phyloP scores from a whole-genome alignment of 441 rosid species.

The Adansonia gregorii region DNA sequence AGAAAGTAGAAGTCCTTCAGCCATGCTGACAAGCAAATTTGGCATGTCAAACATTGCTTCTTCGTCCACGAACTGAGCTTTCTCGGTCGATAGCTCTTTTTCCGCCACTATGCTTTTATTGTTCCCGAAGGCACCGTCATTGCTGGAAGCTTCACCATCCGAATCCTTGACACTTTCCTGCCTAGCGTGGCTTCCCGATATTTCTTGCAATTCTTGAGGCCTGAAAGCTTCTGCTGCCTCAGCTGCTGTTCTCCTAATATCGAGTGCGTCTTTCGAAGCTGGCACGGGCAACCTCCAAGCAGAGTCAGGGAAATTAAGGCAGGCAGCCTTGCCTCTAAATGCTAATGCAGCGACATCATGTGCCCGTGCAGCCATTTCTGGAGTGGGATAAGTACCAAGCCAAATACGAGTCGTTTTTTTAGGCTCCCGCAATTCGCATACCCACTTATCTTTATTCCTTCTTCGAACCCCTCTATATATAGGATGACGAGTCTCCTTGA shows the following conservation, averaged over 20 bases:
- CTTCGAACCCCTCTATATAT: conserved; percentile 69
- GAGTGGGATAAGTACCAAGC: conserved; percentile 48
- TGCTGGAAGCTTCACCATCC: conserved; percentile 32
- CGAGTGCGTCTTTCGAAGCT: conserved; percentile 45
- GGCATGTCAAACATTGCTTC: conserved; percentile 52
- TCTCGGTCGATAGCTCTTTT: not conserved
- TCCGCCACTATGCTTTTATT: not conserved
- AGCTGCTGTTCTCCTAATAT: conserved; percentile 51
- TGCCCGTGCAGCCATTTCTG: conserved; percentile 86
- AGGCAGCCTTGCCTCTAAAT: conserved; percentile 69
- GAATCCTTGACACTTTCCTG: conserved; percentile 10
- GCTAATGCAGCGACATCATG: conserved; percentile 82
- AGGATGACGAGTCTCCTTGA: conserved; percentile 89
- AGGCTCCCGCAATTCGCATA: conserved; percentile 77
- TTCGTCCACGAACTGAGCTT: conserved; percentile 32
- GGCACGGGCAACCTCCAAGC: conserved; percentile 68
- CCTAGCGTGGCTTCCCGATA: not conserved
- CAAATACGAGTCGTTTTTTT: conserved; percentile 66
- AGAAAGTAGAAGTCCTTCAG: conserved; percentile 54
- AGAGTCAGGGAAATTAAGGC: conserved; percentile 88
- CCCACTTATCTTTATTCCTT: conserved; percentile 79
- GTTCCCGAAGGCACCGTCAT: not conserved
- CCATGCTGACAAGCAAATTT: conserved; percentile 45
- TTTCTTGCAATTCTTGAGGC: conserved; percentile 30
- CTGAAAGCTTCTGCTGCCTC: conserved; percentile 66